phyloP scores from a whole-genome alignment of 179 eudicot genomes.

The Heliamphora ciliata region DNA sequence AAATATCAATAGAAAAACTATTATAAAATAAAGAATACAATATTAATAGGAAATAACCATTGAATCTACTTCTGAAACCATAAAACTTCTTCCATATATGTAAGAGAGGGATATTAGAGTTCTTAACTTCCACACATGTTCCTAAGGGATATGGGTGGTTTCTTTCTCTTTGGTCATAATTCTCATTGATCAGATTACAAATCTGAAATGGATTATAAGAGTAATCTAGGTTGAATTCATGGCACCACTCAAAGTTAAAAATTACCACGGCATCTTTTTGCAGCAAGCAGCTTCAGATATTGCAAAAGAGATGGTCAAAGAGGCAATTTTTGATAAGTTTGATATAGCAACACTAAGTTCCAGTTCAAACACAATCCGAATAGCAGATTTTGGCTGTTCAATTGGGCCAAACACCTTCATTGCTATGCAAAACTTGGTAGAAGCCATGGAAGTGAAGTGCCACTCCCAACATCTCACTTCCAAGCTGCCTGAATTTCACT shows the following conservation, averaged over 20 bases:
- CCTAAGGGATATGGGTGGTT: no score
- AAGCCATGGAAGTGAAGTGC: constrained; percentile 26
- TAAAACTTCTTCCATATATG: no score
- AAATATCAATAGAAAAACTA: no score
- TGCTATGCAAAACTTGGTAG: constrained; percentile 24
- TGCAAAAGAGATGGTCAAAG: constrained; percentile 18
- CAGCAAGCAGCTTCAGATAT: constrained; percentile 16
- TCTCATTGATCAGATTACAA: no score
- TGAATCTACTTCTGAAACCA: no score
- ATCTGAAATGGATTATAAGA: no score
- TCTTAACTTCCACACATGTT: no score
- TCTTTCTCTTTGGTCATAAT: no score
- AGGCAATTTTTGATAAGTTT: constrained; percentile 20
- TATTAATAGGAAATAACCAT: no score
- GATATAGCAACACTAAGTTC: constrained; percentile 13
- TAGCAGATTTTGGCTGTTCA: constrained; percentile 35
- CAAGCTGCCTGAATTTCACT: constrained; percentile 24
- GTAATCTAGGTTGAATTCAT: no score
- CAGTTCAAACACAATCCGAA: constrained; percentile 6
- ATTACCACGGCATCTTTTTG: neutral
- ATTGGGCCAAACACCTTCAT: constrained; percentile 30
- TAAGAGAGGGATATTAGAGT: no score
- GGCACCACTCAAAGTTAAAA: neutral
- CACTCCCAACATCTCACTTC: constrained; percentile 5
- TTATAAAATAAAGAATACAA: no score